phyloP scores from a whole-genome alignment of 495 filamentous ascomycete species.

The Trypethelium eluteriae region DNA sequence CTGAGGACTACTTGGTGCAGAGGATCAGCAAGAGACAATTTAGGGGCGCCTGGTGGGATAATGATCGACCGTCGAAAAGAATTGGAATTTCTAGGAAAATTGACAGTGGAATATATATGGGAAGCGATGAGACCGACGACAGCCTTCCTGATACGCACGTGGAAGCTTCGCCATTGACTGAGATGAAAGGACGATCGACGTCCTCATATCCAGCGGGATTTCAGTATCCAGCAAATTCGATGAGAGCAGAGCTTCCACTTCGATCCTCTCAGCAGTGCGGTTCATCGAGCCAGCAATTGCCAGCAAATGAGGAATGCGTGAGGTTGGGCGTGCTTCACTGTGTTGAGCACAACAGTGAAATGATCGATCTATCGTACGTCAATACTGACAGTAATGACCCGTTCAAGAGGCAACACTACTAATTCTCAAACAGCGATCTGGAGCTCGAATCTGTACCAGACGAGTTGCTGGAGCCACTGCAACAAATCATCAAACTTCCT shows the following conservation, averaged over 20 bases:
- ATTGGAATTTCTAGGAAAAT: constrained; percentile 53
- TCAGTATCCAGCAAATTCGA: not conserved
- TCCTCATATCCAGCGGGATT: constrained; percentile 27
- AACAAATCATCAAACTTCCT: constrained; percentile 49
- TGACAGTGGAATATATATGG: constrained; percentile 83
- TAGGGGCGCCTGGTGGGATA: constrained; percentile 21
- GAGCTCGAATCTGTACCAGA: constrained; percentile 32
- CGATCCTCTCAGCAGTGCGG: constrained; percentile 1
- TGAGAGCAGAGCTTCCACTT: constrained; percentile 4
- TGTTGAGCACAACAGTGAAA: constrained; percentile 52
- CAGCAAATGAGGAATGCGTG: not conserved
- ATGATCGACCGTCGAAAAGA: constrained; percentile 39
- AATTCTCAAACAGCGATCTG: constrained; percentile 28
- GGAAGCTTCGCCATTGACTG: constrained; percentile 25
- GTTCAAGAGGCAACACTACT: constrained; percentile 24
- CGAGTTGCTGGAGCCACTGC: constrained; percentile 47
- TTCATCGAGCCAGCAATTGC: constrained; percentile 52
- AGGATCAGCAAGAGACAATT: constrained; percentile 18
- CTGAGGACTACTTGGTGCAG: not conserved
- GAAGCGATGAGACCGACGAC: constrained; percentile 50
- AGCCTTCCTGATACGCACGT: constrained; percentile 23
- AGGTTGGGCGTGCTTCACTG: constrained; percentile 31
- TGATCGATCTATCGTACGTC: constrained; percentile 60
- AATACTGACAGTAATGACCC: not conserved
- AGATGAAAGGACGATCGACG: constrained; percentile 35